Conservation (phyloP, 768 basidiomycete species). For the Tephrocybe sp. region DNA sequence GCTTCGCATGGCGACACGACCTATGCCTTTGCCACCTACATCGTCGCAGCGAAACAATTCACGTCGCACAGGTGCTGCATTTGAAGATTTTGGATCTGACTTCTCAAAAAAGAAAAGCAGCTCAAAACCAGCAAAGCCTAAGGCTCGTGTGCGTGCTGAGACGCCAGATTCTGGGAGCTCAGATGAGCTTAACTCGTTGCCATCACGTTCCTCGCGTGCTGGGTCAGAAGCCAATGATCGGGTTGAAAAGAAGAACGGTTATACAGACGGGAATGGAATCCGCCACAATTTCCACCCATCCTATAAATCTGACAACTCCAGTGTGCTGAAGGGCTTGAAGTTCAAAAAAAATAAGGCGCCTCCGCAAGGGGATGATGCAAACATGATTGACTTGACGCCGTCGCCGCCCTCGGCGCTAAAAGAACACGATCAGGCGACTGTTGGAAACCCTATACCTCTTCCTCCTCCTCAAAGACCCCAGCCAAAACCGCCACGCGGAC, state of each 20-base stretch:
- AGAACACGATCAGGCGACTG: background rate
- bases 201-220: constrained; percentile 17
- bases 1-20: constrained; percentile 13
- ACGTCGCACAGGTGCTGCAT: constrained; percentile 12
- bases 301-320: background rate
- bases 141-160: background rate
- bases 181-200: constrained; percentile 21
- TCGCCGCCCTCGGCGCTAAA: constrained; percentile 2
- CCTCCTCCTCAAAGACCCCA: background rate
- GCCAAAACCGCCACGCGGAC: background rate
- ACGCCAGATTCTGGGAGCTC: background rate
- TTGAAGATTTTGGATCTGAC: constrained; percentile 19
- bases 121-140: background rate
- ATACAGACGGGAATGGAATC: constrained; percentile 2
- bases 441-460: background rate
- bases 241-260: constrained; percentile 11
- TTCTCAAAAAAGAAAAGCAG: constrained; percentile 5
- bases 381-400: background rate
- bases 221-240: constrained; percentile 8
- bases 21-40: background rate
- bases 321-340: constrained; percentile 22
- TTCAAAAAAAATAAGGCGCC: constrained; percentile 34
- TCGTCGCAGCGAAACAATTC: background rate
- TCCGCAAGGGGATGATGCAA: constrained; percentile 1
- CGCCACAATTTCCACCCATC: background rate